Percentiles rank a stretch among this genome's conserved stretches.
Conservation (phyloP, 2,329 filamentous ascomycete genomes). For the Emmonsiellopsis sp. region DNA sequence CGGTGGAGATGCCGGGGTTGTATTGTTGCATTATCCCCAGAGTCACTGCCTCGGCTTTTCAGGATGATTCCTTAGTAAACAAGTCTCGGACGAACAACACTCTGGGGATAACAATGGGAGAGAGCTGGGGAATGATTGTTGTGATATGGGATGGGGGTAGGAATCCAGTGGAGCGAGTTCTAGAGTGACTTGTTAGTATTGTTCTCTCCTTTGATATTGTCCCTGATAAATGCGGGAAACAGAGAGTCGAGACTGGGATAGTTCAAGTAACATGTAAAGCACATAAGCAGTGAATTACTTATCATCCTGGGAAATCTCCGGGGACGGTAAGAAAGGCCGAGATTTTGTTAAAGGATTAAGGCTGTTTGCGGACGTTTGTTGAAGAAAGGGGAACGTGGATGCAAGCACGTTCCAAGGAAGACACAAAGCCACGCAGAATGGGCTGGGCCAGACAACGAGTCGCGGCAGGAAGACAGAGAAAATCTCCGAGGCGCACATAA, state of each 20-base stretch:
- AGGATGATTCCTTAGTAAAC: not conserved
- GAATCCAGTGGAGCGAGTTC: not conserved
- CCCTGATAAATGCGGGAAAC: not conserved
- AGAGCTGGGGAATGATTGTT: not conserved
- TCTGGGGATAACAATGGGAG: no score
- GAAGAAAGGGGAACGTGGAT: no score
- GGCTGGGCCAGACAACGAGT: no score
- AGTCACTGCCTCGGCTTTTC: not conserved
- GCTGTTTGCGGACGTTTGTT: no score
- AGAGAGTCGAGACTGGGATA: not conserved
- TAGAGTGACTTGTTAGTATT: not conserved
- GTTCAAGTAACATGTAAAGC: not conserved
- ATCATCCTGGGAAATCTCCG: no score
- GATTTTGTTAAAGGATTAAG: no score
- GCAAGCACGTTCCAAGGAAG: no score
- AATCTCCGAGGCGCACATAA: no score
- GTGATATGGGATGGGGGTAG: not conserved
- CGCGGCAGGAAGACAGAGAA: no score
- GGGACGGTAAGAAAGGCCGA: no score
- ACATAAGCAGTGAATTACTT: not conserved
- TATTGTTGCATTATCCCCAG: not conserved
- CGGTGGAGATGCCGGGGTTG: no score
- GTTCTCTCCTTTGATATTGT: not conserved
- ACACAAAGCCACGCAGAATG: no score
- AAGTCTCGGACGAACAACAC: not conserved